Base-by-base conservation (phyloP, 371 early-diverging fungal genomes). In the Mortierella sp. region DNA sequence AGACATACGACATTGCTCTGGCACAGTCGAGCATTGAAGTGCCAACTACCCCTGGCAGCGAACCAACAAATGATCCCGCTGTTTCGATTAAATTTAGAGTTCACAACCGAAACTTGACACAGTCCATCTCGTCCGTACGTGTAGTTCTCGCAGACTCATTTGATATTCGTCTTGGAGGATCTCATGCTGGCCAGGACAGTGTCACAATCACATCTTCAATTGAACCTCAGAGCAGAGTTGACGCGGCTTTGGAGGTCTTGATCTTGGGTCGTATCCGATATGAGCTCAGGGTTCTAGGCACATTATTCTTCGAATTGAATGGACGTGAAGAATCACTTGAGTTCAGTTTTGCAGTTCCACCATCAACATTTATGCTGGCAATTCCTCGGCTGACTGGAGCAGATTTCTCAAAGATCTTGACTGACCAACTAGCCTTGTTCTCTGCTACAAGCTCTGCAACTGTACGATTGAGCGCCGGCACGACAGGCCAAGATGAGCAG, bases 401-500 rank as follows among this genome's bases (percentile, higher is more conserved):
- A 15, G 83, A 84, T 32, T 92, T 92, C 73, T 87, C 88, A 28
- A 77, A 73, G 22, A 67, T 90, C 28, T 65, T 90, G 45, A 85
- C 90, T 13, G 88, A 90, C 24, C 86, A 87, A 48, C 83, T 89
- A 28, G 83, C 84, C 7, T 81, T 84, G 38, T 92, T 91, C 70
- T 87, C 86, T 33, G 83, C 84, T 3, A 86, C 91, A 28, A 86
- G 88, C 2, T 81, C 86, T 1, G 85, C 86, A 55, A 63, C 87
- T 16, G 88, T 91, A 48, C 74, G 89, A 57, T 47, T 84, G 64
- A 67, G 58, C 9, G 45, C 52, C 4, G 67, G 73, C 19, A 85
- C 91, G 53, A 85, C 88, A 32, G 90, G 92, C 36, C 75, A 85
- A 36, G 83, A 84, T 38, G 91, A 91, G 76, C 84, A 85, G 19